These are phyloP conservation scores for Blechomonas ayalai DNA, from an alignment of 208 protist species.

Conservation along the genomic window DNA sequence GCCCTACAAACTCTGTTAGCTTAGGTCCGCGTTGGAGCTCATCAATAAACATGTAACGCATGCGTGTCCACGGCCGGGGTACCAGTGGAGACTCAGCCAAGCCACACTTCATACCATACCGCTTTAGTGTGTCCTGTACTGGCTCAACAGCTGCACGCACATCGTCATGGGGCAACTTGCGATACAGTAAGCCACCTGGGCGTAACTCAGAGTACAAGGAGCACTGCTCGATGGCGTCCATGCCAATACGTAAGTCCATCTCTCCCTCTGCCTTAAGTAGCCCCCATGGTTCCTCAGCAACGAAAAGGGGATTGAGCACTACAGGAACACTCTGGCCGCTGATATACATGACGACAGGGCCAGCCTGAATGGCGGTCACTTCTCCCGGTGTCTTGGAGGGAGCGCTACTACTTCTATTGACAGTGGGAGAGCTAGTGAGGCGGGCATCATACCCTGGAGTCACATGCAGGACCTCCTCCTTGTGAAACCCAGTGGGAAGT, in stretches of 20 bases:
- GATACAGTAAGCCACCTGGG: constrained; percentile 70
- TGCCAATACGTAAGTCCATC: constrained; percentile 67
- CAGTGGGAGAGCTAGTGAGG: background rate
- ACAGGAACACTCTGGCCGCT: constrained; percentile 67
- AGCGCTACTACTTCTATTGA: background rate
- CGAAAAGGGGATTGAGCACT: constrained; percentile 71
- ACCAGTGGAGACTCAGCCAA: constrained; percentile 77
- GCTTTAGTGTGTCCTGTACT: constrained; percentile 40
- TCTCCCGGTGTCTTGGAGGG: background rate
- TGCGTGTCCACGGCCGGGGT: constrained; percentile 77
- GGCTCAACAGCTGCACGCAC: constrained; percentile 37
- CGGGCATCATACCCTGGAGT: constrained; percentile 29
- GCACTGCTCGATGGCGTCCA: constrained; percentile 87
- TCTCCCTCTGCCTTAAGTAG: constrained; percentile 15
- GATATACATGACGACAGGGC: constrained; percentile 82
- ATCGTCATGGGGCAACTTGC: constrained; percentile 45
- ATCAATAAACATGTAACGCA: constrained; percentile 88
- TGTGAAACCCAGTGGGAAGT: constrained; percentile 65
- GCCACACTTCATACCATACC: constrained; percentile 77
- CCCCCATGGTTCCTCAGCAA: constrained; percentile 47
- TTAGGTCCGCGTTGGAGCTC: constrained; percentile 82
- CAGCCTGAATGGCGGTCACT: constrained; percentile 58
- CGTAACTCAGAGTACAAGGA: constrained; percentile 75
- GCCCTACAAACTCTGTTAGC: constrained; percentile 85
- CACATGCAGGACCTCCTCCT: constrained; percentile 45